Evolutionary conservation across 768 basidiomycete genomes (phyloP), one percentile per base, ranked within the genome.

Genomic region (Boletus barrowsii): DNA sequence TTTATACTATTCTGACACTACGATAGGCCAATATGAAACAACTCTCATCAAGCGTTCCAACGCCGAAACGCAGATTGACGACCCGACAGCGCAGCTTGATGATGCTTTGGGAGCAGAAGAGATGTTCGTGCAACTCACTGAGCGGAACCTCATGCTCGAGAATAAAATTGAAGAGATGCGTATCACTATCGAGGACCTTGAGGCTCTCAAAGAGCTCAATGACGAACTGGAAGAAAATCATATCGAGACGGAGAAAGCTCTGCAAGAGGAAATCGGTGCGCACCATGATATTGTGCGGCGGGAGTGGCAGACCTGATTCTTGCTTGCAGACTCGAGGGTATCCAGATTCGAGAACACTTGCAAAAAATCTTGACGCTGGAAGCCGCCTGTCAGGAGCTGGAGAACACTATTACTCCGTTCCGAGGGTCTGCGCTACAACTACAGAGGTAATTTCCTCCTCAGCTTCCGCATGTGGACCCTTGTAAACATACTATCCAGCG

Each of bases 161-260:
- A 96, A 98, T 91, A 95, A 94, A 84, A 93, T 98, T 59, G 97
- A 98, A 68, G 93, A 98, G 72, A 95, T 98, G 90, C 83, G 93
- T 13, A 87, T 92, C 51, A 91, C 90, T 0, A 93, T 98, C 51
- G 96, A 98, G 68, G 97, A 99, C 63, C 83, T 98, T 4, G 97
- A 99, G 67, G 84, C 94, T 11, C 82, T 99, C 40, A 91, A 95
- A 67, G 97, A 98, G 64, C 86, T 99, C 45, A 93, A 88, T 53
- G 96, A 99, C 57, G 97, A 99, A 72, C 80, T 99, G 3, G 97
- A 98, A 70, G 95, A 98, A 72, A 94, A 92, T 62, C 96, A 98
- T 58, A 68, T 90, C 3, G 96, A 97, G 70, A 91, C 93, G 0
- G 96, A 98, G 73, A 94, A 91, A 68, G 82, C 86, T 22, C 72